Conservation (phyloP, 495 filamentous ascomycete genomes). For the Acidiella bohemica region DNA sequence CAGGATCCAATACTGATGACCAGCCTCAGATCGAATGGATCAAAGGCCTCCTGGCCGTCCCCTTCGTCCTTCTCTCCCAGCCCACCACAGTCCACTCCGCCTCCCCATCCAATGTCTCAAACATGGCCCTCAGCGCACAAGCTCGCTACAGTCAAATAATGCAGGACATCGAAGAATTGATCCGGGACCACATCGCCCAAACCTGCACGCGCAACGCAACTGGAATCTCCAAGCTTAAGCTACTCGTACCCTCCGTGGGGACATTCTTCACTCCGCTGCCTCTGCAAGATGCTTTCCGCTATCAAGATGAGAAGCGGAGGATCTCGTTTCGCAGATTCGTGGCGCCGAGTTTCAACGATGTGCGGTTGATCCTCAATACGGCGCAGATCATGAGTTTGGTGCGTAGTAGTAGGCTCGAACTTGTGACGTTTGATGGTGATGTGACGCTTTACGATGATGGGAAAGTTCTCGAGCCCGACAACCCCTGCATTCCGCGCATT, state of each 20-base stretch:
- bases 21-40: conserved; percentile 62
- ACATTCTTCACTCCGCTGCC: conserved; percentile 80
- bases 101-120: conserved; percentile 43
- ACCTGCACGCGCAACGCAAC: conserved; percentile 4
- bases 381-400: conserved; percentile 82
- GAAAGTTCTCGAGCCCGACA: conserved; percentile 54
- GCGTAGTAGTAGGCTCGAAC: conserved; percentile 49
- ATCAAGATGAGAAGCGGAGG: conserved; percentile 68
- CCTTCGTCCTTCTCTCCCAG: conserved; percentile 93
- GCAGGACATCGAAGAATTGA: conserved; percentile 78
- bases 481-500: conserved; percentile 67
- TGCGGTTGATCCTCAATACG: conserved; percentile 83
- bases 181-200: conserved; percentile 75
- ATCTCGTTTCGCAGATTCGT: conserved; percentile 92
- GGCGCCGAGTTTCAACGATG: conserved; percentile 93
- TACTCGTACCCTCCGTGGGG: conserved; percentile 79
- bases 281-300: conserved; percentile 78
- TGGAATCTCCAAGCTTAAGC: conserved; percentile 71
- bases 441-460: conserved; percentile 96
- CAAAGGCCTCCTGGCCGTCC: conserved; percentile 81
- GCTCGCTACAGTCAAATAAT: conserved; percentile 89
- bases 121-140: conserved; percentile 54
- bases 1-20: not conserved
- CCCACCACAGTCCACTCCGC: conserved; percentile 68
- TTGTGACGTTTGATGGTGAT: conserved; percentile 95